phyloP scores from a whole-genome alignment of 495 filamentous ascomycete species.

The Aspergillus diversus region DNA sequence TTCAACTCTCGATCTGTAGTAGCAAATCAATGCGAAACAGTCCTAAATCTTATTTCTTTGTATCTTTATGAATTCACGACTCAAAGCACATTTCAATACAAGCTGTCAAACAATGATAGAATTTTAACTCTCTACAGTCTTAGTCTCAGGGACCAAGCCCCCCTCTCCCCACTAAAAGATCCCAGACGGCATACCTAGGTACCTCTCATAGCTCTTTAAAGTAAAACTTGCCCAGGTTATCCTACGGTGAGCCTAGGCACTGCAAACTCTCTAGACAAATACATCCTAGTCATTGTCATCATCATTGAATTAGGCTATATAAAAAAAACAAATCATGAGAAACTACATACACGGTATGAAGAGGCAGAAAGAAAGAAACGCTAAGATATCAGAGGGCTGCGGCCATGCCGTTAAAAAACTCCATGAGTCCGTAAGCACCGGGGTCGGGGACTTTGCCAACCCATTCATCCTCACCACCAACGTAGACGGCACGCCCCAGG shows the following conservation, averaged over 20 bases:
- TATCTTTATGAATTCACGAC: no score
- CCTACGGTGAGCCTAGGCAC: not conserved
- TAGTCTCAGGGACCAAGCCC: no score
- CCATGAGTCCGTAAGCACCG: conserved; percentile 81
- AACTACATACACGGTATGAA: conserved; percentile 20
- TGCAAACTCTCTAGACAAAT: not conserved
- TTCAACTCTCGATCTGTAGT: no score
- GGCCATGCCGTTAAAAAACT: conserved; percentile 79
- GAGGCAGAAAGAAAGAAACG: conserved; percentile 1
- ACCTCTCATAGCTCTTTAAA: not conserved
- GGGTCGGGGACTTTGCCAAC: conserved; percentile 83
- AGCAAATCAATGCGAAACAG: no score
- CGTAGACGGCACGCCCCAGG: conserved; percentile 87
- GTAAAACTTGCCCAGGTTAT: not conserved
- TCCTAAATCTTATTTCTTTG: no score
- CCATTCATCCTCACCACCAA: conserved; percentile 80
- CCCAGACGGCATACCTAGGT: no score
- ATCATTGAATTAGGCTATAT: conserved; percentile 34
- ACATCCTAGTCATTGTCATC: conserved; percentile 22
- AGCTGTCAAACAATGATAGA: no score
- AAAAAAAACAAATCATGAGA: conserved; percentile 19
- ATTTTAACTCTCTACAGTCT: no score
- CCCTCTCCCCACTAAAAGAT: no score
- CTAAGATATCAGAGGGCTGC: conserved; percentile 42
- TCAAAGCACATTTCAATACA: no score